These are phyloP conservation scores for Blastocystis sp. DNA, from an alignment of 352 stramenopile species.

Conservation along the genomic window DNA sequence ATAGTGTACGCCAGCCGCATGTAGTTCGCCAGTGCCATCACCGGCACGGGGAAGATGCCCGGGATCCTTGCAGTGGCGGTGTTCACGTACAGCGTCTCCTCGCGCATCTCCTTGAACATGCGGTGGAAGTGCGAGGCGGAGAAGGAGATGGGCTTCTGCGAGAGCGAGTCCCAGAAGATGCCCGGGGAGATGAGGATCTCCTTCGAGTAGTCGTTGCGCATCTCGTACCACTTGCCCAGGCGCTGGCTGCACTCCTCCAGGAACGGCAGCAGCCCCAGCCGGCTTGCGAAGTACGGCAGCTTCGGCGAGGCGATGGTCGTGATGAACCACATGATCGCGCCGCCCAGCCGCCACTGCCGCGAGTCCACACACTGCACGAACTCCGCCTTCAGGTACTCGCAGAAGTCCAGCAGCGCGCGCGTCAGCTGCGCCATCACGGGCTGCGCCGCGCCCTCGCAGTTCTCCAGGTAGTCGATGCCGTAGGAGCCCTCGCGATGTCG, in stretches of 20 bases:
- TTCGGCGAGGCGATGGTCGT: conserved; percentile 37
- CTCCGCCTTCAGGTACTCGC: conserved; percentile 24
- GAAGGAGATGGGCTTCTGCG: conserved; percentile 1
- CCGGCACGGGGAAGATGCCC: conserved; percentile 33
- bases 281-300: conserved; percentile 20
- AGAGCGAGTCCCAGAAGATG: conserved; percentile 46
- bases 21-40: conserved; percentile 65
- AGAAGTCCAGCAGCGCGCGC: conserved; percentile 1
- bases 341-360: conserved; percentile 43
- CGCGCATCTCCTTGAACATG: conserved; percentile 34
- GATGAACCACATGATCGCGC: conserved; percentile 57
- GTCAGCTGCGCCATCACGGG: conserved; percentile 12
- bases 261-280: conserved; percentile 24
- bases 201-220: conserved; percentile 65
- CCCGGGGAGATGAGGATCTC: conserved; percentile 61
- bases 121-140: conserved; percentile 28
- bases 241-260: not conserved
- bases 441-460: conserved; percentile 41
- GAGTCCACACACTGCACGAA: conserved; percentile 29
- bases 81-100: conserved; percentile 21
- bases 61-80: not conserved
- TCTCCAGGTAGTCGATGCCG: conserved; percentile 59
- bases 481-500: conserved; percentile 23
- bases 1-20: conserved; percentile 48
- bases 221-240: conserved; percentile 65